These are phyloP conservation scores for Eucalyptus regnans DNA, from an alignment of 345 rosid species.

Conservation along the genomic window DNA sequence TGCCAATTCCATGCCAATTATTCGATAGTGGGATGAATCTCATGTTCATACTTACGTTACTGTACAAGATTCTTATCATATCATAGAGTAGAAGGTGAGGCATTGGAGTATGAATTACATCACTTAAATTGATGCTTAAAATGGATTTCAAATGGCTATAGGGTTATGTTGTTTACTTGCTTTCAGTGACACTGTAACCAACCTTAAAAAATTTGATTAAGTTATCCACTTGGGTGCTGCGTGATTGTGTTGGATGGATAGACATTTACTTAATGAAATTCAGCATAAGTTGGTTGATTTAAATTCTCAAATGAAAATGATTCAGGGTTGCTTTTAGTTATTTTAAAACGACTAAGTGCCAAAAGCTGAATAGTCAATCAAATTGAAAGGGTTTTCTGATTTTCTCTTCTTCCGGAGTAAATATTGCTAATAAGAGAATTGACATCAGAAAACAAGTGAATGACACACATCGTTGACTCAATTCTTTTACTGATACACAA, in stretches of 20 bases:
- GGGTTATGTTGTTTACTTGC: background rate
- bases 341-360: background rate
- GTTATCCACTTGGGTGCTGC: background rate
- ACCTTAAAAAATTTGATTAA: background rate
- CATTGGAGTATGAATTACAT: background rate
- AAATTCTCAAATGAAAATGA: background rate
- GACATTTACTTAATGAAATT: background rate
- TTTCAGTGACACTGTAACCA: background rate
- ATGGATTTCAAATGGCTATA: background rate
- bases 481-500: background rate
- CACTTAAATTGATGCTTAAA: background rate
- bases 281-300: background rate
- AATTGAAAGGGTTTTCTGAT: background rate
- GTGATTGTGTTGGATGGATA: background rate
- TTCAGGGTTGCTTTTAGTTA: background rate
- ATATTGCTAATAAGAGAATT: background rate
- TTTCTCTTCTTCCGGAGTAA: background rate
- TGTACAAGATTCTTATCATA: background rate
- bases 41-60: background rate
- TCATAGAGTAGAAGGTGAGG: background rate
- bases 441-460: background rate
- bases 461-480: background rate
- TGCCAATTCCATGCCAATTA: background rate
- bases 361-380: background rate
- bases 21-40: background rate